Evolutionary conservation across 768 basidiomycete genomes (phyloP).

Genomic region (Dictyophora rubrovolvata): DNA sequence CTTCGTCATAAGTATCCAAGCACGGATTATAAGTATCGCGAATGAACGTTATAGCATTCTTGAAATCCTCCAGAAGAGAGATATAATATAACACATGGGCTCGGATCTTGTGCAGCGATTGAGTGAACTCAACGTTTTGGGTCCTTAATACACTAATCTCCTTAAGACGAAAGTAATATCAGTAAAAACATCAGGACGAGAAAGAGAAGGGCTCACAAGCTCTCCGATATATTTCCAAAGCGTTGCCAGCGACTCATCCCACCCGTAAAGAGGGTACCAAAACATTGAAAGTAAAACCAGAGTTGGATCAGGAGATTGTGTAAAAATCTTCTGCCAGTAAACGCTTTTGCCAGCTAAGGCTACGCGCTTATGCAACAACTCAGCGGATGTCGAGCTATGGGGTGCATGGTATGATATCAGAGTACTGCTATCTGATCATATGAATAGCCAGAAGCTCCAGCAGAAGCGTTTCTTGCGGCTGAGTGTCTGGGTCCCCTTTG

Average conservation of each 20-base stretch:
- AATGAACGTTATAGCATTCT: conserved; percentile 41
- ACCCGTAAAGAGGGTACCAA: conserved; percentile 53
- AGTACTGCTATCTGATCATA: conserved; percentile 22
- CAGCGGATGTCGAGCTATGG: conserved; percentile 18
- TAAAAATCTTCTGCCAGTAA: conserved; percentile 35
- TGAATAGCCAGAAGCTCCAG: conserved; percentile 6
- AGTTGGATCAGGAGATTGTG: conserved; percentile 36
- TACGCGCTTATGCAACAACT: conserved; percentile 20
- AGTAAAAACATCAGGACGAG: background rate
- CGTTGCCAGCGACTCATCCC: conserved; percentile 50
- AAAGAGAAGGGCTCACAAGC: conserved; percentile 29
- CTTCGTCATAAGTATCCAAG: conserved; percentile 22
- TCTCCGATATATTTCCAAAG: conserved; percentile 41
- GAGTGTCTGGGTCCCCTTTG: background rate
- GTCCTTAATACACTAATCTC: conserved; percentile 34
- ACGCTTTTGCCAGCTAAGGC: conserved; percentile 23
- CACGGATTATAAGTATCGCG: conserved; percentile 38
- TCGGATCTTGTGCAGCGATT: conserved; percentile 44
- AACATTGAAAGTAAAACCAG: conserved; percentile 42
- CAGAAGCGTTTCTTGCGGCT: background rate
- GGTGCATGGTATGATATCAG: conserved; percentile 34
- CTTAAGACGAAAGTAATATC: conserved; percentile 21
- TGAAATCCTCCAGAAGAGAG: conserved; percentile 43
- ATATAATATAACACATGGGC: conserved; percentile 50
- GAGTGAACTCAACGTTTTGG: conserved; percentile 35